Conservation (phyloP, 495 filamentous ascomycete species). For the Podospora tetraspora region DNA sequence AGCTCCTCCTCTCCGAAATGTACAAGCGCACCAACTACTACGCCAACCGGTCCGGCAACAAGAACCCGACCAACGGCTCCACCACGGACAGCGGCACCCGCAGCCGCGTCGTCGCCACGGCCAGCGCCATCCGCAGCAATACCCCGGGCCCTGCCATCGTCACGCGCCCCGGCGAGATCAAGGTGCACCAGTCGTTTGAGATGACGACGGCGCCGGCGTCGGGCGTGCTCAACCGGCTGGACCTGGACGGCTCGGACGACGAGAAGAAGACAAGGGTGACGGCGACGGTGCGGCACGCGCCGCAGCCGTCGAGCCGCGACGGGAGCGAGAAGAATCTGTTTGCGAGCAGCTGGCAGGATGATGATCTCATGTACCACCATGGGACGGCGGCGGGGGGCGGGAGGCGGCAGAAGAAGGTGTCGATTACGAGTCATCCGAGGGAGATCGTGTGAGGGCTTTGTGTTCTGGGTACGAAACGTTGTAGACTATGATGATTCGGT, state of each 20-base stretch:
- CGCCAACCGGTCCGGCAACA: slow-evolving; percentile 2
- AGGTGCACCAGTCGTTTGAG: slow-evolving; percentile 20
- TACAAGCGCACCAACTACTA: slow-evolving; percentile 16
- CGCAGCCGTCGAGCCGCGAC: slow-evolving; percentile 12
- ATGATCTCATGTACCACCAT: neutral
- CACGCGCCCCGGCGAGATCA: slow-evolving; percentile 7
- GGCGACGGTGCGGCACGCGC: neutral
- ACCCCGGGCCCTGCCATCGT: neutral
- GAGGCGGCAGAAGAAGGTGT: slow-evolving; percentile 10
- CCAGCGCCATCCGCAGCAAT: neutral
- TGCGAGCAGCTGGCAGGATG: slow-evolving; percentile 14
- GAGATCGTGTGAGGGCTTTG: slow-evolving; percentile 7
- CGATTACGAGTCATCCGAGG: slow-evolving; percentile 8
- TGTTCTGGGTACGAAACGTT: neutral
- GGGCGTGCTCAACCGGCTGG: neutral
- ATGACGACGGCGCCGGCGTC: slow-evolving; percentile 17
- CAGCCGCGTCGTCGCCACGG: neutral
- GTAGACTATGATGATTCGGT: neutral
- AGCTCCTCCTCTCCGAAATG: slow-evolving; percentile 14
- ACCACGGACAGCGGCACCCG: neutral
- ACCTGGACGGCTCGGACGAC: neutral
- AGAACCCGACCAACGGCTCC: neutral
- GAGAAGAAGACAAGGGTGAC: neutral
- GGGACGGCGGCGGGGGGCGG: neutral
- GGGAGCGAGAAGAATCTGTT: slow-evolving; percentile 21